Evolutionary conservation across 2,329 filamentous ascomycete genomes (phyloP), one percentile per base, ranked within the genome.

Genomic region (Sporothrix dimorphospora): DNA sequence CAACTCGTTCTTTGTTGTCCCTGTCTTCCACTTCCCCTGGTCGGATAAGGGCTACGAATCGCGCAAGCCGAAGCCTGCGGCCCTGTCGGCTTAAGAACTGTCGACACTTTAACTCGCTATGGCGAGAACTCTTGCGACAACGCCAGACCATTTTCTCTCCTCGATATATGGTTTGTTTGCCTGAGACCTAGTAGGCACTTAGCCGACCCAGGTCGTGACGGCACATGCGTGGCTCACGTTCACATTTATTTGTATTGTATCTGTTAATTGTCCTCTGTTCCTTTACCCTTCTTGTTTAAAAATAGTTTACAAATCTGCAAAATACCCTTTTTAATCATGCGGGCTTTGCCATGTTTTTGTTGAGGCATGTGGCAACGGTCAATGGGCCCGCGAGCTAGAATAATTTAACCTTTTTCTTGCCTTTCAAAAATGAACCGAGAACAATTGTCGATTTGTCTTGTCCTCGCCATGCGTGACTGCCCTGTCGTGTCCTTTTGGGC

Each of bases 11-110:
- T 96, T 97, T 86, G 87, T 96, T 81, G 89, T 97, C 74, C 95
- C 94, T 69, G 94, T 98, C 75, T 91, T 92, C 78, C 94, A 97
- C 86, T 97, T 98, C 87, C 95, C 94, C 70, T 98, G 95, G 95
- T 95, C 92, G 49, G 91, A 92, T 78, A 92, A 91, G 83, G 92
- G 89, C 70, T 88, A 87, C 74, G 86, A 89, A 81, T 81, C 80
- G 73, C 87, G 90, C 74, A 80, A 78, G 73, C 77, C 78, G 75
- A 85, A 91, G 85, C 82, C 81, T 71, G 83, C 85, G 51, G 84
- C 83, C 69, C 78, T 79, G 71, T 78, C 74, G 40, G 79, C 76
- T 55, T 81, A 78, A 76, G 14, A 34, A 24, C 6, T 53, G 16
- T 14, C 38, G 21, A 12, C 38, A 55, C 4, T 40, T 24, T 8